Evolutionary conservation across 305 asterid species (phyloP), one percentile per base, ranked within the genome.

Genomic region (Fraxinus greggii): DNA sequence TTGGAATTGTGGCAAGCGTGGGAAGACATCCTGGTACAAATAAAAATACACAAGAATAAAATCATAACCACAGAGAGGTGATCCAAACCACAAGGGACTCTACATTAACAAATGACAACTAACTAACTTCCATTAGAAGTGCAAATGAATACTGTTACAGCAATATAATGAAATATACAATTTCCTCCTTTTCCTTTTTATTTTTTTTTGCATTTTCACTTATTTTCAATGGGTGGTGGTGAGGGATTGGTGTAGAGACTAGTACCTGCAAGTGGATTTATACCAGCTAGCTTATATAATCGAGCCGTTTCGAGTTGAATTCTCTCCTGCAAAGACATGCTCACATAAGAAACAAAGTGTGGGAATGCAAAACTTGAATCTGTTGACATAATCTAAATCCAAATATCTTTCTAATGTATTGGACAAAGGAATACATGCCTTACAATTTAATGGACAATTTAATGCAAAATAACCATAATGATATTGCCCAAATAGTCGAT

Each of bases 191-290:
- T 29, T 67, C 51, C 2, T 45, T 48, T 7, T 3, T 17, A 65
- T 76, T 45, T 51, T 12, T 7, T 21, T 75, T 79, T 29, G 33
- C 61, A 38, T 29, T 40, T 72, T 24, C 31, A 45, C 19, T 21
- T 76, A 76, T 26, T 69, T 61, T 79, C 29, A 13, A 56, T 45
- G 54, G 48, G 61, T 70, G 12, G 51, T 72, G 36, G 81, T 56
- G 69, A 78, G 59, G 78, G 82, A 33, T 35, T 45, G 48, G 73
- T 59, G 32, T 61, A 36, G 77, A 36, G 82, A 85, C 72, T 40
- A 63, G 73, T 88, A 96, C 99, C 99, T 91, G 99, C 99, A 61
- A 96, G 83, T 61, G 99, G 99, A 85, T 96, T 96, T 88, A 96
- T 89, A 81, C 98, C 98, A 87, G 99, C 98, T 85, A 96, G 85